phyloP scores from a whole-genome alignment of 805 yeast genomes.

The Suhomyces xylopsoci region DNA sequence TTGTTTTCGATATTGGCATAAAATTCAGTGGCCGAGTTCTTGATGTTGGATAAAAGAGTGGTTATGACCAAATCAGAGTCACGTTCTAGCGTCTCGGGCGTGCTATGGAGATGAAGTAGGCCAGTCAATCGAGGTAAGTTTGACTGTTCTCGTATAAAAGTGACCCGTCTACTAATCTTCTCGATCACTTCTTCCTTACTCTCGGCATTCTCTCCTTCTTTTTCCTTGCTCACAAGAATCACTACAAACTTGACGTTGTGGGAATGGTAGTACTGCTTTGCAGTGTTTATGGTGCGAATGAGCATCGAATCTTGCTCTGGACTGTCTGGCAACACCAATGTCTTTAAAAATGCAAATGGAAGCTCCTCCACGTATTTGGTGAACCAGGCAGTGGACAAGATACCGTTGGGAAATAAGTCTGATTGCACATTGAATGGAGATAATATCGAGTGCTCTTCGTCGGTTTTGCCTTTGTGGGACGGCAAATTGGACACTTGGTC shows the following conservation, averaged over 20 bases:
- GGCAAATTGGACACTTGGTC: slow-evolving; percentile 1
- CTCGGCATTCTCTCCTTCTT: neutral
- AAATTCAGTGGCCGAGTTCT: slow-evolving; percentile 28
- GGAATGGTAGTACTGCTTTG: slow-evolving; percentile 11
- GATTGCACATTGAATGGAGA: slow-evolving; percentile 39
- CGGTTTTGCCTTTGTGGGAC: neutral
- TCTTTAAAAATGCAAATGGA: slow-evolving; percentile 32
- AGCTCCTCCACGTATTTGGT: slow-evolving; percentile 26
- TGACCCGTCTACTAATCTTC: slow-evolving; percentile 13
- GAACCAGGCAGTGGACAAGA: slow-evolving; percentile 34
- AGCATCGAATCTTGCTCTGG: slow-evolving; percentile 9
- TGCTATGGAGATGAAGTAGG: slow-evolving; percentile 21
- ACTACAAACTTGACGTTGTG: slow-evolving; percentile 19
- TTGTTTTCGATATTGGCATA: slow-evolving; percentile 30
- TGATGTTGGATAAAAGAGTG: slow-evolving; percentile 29
- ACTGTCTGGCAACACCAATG: slow-evolving; percentile 12
- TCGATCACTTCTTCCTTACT: neutral
- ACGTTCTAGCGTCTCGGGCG: slow-evolving; percentile 13
- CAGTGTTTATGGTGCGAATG: slow-evolving; percentile 14
- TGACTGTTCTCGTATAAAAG: slow-evolving; percentile 24
- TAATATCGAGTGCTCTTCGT: slow-evolving; percentile 23
- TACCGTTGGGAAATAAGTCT: slow-evolving; percentile 26
- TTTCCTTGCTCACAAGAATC: slow-evolving; percentile 14
- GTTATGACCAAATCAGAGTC: slow-evolving; percentile 32
- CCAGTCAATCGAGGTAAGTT: slow-evolving; percentile 31